Base-by-base conservation (phyloP, 2,329 filamentous ascomycete species). In the Pseudopithomyces maydicus region DNA sequence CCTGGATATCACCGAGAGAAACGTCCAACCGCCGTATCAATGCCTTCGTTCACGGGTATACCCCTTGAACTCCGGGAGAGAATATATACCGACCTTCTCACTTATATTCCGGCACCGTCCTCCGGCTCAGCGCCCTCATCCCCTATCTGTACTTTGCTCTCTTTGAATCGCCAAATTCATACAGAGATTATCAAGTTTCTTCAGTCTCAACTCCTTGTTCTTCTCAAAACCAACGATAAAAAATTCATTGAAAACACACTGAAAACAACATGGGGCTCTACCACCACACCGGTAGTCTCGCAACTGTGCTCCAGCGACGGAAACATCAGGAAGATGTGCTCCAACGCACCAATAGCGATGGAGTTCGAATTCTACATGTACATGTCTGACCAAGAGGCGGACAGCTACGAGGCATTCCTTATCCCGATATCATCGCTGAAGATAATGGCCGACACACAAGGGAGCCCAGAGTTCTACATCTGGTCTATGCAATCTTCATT, bases 31-130 rank as follows among this genome's bases (percentile, higher is more conserved):
- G 38, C 3, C 6, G 38, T 48, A 33, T 19, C 29, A 1, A 10
- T 10, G 6, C 33, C 33, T 6, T 39, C 14, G 36, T 38, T 48
- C 7, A 39, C 20, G 3, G 46, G 19, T 6, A 26, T 46, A 6
- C 42, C 52, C 12, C 26, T 58, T 26, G 54, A 53, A 12, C 20
- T 58, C 6, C 56, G 52, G 12, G 52, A 58, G 47, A 41, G 51
- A 2, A 44, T 58, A 14, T 58, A 55, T 43, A 32, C 44, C 19
- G 22, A 42, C 32, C 56, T 55, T 12, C 47, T 55, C 10, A 54
- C 55, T 35, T n/a, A 47, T 22, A 20, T 26, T 42, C 42, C 55
- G 14, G 20, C 7, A 38, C 26, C 29, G 6, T 36, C 19, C 36
- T 23, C 43, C 29, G 43, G 29, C 26, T 10, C 12, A n/a, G 46